These are phyloP conservation scores for Pseudocercospora ulei DNA, from an alignment of 2,329 filamentous ascomycete species.

Conservation along the genomic window DNA sequence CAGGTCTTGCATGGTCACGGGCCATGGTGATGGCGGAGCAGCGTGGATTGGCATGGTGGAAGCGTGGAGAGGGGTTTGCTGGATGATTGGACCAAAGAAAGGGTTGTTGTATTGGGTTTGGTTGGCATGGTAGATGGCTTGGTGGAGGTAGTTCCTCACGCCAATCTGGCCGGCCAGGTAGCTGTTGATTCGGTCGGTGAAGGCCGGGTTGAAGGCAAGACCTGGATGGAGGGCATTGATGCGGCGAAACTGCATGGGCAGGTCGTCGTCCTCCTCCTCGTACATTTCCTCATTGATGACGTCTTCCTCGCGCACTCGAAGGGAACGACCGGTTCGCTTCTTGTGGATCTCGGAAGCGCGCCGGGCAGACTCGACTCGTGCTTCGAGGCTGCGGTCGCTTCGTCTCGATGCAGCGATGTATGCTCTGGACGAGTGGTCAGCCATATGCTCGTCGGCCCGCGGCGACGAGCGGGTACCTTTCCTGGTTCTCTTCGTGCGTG, in stretches of 20 bases:
- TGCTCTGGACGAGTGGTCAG: constrained; percentile 46
- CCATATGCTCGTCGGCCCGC: constrained; percentile 6
- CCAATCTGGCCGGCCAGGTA: constrained; percentile 51
- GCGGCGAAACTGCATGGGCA: constrained; percentile 56
- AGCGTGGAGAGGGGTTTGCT: constrained; percentile 25
- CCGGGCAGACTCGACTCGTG: constrained; percentile 74
- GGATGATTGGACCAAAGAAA: constrained; percentile 36
- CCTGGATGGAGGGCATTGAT: constrained; percentile 51
- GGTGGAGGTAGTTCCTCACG: constrained; percentile 45
- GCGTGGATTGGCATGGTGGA: constrained; percentile 24
- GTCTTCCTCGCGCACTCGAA: constrained; percentile 76
- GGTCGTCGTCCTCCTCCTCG: constrained; percentile 80
- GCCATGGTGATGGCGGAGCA: constrained; percentile 37
- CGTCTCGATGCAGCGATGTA: constrained; percentile 86
- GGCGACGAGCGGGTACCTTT: constrained; percentile 41
- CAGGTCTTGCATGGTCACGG: constrained; percentile 28
- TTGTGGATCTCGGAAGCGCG: constrained; percentile 88
- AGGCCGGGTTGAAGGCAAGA: constrained; percentile 38
- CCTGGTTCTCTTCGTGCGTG: constrained; percentile 72
- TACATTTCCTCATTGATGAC: constrained; percentile 92
- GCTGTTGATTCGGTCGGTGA: constrained; percentile 53
- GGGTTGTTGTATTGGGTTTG: constrained; percentile 37
- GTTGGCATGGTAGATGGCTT: constrained; percentile 39
- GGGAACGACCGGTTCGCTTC: constrained; percentile 68
- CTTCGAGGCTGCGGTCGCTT: constrained; percentile 77